Evolutionary conservation across 2,329 filamentous ascomycete genomes (phyloP).

Genomic region (Colletotrichum gloeosporioides): DNA sequence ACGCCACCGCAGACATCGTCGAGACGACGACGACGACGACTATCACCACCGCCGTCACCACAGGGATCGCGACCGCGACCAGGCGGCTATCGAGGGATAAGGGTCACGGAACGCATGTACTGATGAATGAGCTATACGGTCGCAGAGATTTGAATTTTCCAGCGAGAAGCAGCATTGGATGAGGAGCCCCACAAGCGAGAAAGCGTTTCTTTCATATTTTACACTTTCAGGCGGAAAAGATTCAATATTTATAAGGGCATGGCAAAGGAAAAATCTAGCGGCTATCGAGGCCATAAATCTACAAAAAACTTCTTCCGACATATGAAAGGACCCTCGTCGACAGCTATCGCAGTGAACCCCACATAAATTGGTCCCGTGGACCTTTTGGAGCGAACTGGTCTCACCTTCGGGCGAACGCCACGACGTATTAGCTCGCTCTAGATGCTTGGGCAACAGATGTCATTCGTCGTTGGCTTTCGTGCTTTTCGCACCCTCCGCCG

Average conservation of each 20-base stretch:
- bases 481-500: not conserved
- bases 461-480: not conserved
- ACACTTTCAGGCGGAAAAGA: not conserved
- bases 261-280: not conserved
- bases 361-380: not conserved
- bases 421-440: not conserved
- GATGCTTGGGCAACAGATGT: not conserved
- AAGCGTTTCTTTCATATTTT: not conserved
- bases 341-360: not conserved
- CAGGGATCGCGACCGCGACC: constrained; percentile 33
- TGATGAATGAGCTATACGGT: not conserved
- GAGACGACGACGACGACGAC: constrained; percentile 32
- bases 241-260: not conserved
- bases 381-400: not conserved
- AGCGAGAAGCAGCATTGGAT: not conserved
- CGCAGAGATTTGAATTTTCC: not conserved
- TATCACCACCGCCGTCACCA: constrained; percentile 37
- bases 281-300: not conserved
- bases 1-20: constrained; percentile 32
- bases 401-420: not conserved
- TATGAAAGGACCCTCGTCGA: not conserved
- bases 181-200: constrained; percentile 6
- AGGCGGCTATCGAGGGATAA: constrained; percentile 18
- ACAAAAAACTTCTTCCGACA: not conserved
- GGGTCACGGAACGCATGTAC: not conserved